Percentiles rank a stretch among this genome's conserved stretches.
These are phyloP conservation scores for Metschnikowia lunata DNA, from an alignment of 805 yeast genomes.

Conservation along the genomic window DNA sequence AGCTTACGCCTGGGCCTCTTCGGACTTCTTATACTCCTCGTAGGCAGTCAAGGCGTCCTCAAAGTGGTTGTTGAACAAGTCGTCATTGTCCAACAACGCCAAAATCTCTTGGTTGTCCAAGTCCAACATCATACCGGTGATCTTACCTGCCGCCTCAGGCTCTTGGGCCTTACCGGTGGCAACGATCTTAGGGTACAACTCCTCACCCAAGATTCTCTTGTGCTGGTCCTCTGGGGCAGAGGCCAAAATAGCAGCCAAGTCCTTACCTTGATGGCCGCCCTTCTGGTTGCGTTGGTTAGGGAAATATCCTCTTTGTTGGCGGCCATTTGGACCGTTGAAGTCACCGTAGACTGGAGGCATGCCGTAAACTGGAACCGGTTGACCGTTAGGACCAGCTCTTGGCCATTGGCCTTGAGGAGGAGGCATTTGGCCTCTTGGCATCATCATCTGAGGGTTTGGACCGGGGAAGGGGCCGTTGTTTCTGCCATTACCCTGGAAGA, in stretches of 20 bases:
- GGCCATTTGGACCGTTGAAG: slow-evolving; percentile 40
- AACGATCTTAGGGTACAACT: slow-evolving; percentile 87
- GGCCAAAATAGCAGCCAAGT: slow-evolving; percentile 59
- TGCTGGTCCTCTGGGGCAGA: slow-evolving; percentile 81
- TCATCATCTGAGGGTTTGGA: slow-evolving; percentile 79
- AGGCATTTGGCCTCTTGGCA: slow-evolving; percentile 63
- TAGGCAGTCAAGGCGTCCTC: slow-evolving; percentile 93
- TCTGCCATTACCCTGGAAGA: slow-evolving; percentile 75
- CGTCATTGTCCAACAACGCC: slow-evolving; percentile 85
- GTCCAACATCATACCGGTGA: slow-evolving; percentile 98
- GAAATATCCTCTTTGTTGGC: slow-evolving; percentile 60
- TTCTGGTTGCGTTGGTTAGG: slow-evolving; percentile 43
- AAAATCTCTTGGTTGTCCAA: slow-evolving; percentile 89
- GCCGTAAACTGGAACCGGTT: slow-evolving; percentile 77
- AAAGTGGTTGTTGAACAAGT: slow-evolving; percentile 82
- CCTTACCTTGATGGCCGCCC: slow-evolving; percentile 41
- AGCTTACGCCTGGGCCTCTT: slow-evolving; percentile 24
- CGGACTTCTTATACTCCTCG: slow-evolving; percentile 76
- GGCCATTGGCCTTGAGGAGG: slow-evolving; percentile 68
- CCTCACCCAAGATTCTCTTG: slow-evolving; percentile 97
- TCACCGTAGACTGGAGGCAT: slow-evolving; percentile 74
- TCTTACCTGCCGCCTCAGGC: slow-evolving; percentile 95
- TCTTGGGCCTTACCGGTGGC: slow-evolving; percentile 84
- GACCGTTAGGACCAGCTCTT: slow-evolving; percentile 77
- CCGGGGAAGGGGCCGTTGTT: slow-evolving; percentile 72